Evolutionary conservation across 2,329 filamentous ascomycete genomes (phyloP).

Genomic region (Eurotiales sp.): DNA sequence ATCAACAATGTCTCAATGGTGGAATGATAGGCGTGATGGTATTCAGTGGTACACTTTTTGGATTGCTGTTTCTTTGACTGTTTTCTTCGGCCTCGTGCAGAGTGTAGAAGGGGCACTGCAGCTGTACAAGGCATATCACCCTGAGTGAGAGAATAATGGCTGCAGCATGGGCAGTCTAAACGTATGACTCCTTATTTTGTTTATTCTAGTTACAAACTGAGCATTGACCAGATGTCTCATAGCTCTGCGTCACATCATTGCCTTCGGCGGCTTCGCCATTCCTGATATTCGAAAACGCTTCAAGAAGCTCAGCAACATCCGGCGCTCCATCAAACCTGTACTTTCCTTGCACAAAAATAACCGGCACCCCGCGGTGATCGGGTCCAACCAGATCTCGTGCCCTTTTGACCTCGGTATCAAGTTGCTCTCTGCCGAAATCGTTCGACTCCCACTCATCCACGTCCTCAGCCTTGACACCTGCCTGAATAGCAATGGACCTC

Average conservation of each 20-base stretch:
- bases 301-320: conserved; percentile 9
- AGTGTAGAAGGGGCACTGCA: conserved; percentile 42
- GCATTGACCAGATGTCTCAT: not conserved
- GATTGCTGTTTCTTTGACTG: conserved; percentile 39
- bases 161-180: no score
- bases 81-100: conserved; percentile 42
- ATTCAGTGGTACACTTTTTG: conserved; percentile 47
- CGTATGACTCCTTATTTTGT: no score
- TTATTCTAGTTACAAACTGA: no score
- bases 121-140: conserved; percentile 29
- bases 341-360: conserved; percentile 9
- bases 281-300: conserved; percentile 3
- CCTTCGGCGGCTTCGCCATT: not conserved
- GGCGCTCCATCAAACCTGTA: conserved; percentile 13
- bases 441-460: conserved; percentile 7
- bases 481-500: conserved; percentile 2
- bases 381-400: not conserved
- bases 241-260: not conserved
- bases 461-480: conserved; percentile 3
- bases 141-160: no score
- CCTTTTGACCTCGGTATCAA: conserved; percentile 1
- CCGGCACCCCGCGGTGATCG: conserved; percentile 7
- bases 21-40: conserved; percentile 41
- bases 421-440: conserved; percentile 1
- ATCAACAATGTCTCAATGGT: conserved; percentile 30